Conservation (phyloP, 2,329 filamentous ascomycete species). For the Basipetospora chlamydospora region DNA sequence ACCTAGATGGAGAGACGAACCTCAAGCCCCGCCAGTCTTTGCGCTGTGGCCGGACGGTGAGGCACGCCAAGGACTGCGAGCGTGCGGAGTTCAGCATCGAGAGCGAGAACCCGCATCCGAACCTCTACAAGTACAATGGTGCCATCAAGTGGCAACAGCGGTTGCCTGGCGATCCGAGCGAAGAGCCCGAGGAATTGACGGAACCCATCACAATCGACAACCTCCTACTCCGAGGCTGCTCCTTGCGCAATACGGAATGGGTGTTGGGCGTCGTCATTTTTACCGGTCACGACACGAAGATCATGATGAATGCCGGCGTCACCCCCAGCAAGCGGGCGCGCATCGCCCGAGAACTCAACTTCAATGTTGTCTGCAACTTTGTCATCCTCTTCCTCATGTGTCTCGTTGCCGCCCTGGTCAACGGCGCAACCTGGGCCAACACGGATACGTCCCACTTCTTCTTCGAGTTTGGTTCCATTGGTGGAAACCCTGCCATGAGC, state of each 20-base stretch:
- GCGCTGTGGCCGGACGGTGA: conserved; percentile 67
- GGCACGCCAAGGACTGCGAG: conserved; percentile 86
- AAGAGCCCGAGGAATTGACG: conserved; percentile 60
- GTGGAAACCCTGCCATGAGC: conserved; percentile 57
- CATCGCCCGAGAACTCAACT: conserved; percentile 87
- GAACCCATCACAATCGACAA: conserved; percentile 95
- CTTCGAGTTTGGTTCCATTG: conserved; percentile 79
- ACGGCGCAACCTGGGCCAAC: conserved; percentile 69
- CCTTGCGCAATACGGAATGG: conserved; percentile 92
- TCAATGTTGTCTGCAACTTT: conserved; percentile 96
- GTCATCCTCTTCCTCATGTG: conserved; percentile 81
- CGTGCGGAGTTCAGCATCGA: conserved; percentile 75
- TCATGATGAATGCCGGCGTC: conserved; percentile 95
- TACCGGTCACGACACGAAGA: conserved; percentile 82
- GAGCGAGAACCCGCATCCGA: conserved; percentile 81
- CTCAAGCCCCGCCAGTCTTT: conserved; percentile 87
- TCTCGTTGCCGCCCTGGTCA: conserved; percentile 67
- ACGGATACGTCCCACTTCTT: conserved; percentile 58
- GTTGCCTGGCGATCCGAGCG: conserved; percentile 46
- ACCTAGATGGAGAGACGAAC: conserved; percentile 94
- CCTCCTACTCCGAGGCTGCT: conserved; percentile 81
- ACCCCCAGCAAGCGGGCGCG: conserved; percentile 88
- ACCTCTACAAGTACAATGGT: conserved; percentile 89
- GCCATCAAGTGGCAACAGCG: conserved; percentile 76
- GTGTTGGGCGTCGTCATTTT: conserved; percentile 89